phyloP scores from a whole-genome alignment of 2,329 filamentous ascomycete genomes.

The Colletotrichum somersetense region DNA sequence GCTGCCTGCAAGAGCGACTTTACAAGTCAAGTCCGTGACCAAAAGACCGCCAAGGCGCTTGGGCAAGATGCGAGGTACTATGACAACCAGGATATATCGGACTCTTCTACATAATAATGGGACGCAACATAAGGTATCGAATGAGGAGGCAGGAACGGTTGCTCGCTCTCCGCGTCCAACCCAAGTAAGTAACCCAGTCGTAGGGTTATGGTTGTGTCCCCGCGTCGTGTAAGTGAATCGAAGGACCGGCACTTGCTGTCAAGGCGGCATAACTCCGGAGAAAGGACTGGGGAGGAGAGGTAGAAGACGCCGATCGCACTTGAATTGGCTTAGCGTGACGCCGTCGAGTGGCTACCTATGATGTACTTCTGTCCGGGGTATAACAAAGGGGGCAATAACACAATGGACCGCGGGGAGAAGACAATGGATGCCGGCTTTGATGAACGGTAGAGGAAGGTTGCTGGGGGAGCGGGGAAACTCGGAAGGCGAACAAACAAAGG shows the following conservation, averaged over 20 bases:
- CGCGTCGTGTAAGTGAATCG: background rate
- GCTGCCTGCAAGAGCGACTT: background rate
- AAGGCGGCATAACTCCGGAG: conserved; percentile 29
- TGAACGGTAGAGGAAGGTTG: conserved; percentile 21
- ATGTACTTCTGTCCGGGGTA: conserved; percentile 28
- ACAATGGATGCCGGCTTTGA: conserved; percentile 33
- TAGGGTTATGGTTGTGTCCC: background rate
- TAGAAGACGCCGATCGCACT: conserved; percentile 10
- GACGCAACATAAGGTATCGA: background rate
- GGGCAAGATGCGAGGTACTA: background rate
- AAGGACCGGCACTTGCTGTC: background rate
- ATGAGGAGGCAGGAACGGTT: background rate
- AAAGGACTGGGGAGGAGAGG: background rate
- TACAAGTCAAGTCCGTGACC: conserved; percentile 1
- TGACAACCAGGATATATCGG: conserved; percentile 26
- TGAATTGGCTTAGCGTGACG: background rate
- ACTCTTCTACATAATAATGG: conserved; percentile 21
- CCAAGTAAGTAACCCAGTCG: conserved; percentile 13
- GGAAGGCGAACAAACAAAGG: background rate
- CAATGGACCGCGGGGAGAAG: conserved; percentile 10
- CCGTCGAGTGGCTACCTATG: conserved; percentile 28
- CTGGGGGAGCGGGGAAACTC: conserved; percentile 1
- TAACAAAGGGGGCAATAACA: background rate
- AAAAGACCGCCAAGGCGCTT: conserved; percentile 17
- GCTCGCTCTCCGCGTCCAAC: background rate